Base-by-base conservation (phyloP, 805 yeast genomes). In the Zygosaccharomyces pseudorouxii region DNA sequence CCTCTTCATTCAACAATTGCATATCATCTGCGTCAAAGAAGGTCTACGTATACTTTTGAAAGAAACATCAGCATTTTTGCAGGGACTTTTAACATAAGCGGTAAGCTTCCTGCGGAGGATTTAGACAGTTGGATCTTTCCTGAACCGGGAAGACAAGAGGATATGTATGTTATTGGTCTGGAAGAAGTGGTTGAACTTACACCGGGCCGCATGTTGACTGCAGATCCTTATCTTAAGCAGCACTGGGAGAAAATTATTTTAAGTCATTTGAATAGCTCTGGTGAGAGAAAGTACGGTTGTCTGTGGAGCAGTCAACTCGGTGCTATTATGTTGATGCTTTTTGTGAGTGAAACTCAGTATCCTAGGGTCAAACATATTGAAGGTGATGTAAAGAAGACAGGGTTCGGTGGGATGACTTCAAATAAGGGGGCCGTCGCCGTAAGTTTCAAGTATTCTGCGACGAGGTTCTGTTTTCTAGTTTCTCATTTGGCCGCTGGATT, bases 401-500 rank as follows among this genome's bases (percentile, higher is more conserved):
- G 99, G 0, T 75, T 92, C 44, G 95, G 96, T 28, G 99, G 99
- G 5, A 82, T 89, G 68, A 82, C 95, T 48, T 84, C 79, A 0
- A 82, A 82, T 57, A 82, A 88, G 64, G 96, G 96, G 3, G 95
- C 87, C 2, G 79, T 86, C 38, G 83, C 86, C 0, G 79, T 85
- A 2, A 77, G 90, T 53, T 75, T 88, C 59, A 70, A 75, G 20
- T 76, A 82, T 50, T 80, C 84, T 11, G 80, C 80, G 28, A 80
- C 92, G 9, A 79, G 78, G 25, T 68, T 93, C 45, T 88, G 97
- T 59, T 79, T 92, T 55, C 80, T 92, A 10, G 82, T 83, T 3
- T 82, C 95, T 3, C 99, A 93, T 72, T 73, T 93, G 49, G 97
- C 98, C 0, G 99, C 99, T 2, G 99, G 99, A 0, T 77, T 84